A percentile compares a stretch with the other conserved stretches of the same genome.
Conservation (phyloP, 2,329 filamentous ascomycete species). For the Dactylonectria macrodidyma region DNA sequence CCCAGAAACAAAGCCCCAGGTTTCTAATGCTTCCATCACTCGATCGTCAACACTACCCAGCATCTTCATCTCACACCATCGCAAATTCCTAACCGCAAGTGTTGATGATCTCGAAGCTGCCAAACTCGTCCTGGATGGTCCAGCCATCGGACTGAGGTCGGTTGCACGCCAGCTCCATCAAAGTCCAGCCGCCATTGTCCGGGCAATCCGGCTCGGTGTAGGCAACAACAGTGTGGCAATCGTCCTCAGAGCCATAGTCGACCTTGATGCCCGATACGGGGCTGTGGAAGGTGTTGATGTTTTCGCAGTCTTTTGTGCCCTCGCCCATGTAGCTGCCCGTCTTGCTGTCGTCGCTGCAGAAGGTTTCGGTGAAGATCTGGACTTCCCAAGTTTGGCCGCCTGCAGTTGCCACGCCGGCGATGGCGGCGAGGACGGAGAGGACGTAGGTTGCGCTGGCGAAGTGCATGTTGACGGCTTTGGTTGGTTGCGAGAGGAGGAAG, state of each 20-base stretch:
- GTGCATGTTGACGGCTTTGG: not conserved
- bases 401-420: not conserved
- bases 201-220: not conserved
- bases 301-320: not conserved
- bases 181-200: not conserved
- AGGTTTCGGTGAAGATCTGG: not conserved
- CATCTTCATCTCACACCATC: not conserved
- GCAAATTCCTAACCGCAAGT: not conserved
- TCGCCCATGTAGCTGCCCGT: not conserved
- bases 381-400: not conserved
- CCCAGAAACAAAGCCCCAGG: not conserved
- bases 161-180: not conserved
- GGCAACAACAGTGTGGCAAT: not conserved
- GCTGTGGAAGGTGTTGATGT: not conserved
- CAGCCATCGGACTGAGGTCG: not conserved
- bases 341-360: not conserved
- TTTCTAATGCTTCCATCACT: not conserved
- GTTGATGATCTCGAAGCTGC: not conserved
- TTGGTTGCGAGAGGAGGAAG: not conserved
- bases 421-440: not conserved
- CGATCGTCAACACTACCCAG: not conserved
- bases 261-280: not conserved
- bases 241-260: not conserved
- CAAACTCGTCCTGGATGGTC: not conserved
- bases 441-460: not conserved